Percentiles rank a stretch among this genome's conserved stretches.
These are phyloP conservation scores for Fusarium agapanthi DNA, from an alignment of 2,329 filamentous ascomycete species.

Conservation along the genomic window DNA sequence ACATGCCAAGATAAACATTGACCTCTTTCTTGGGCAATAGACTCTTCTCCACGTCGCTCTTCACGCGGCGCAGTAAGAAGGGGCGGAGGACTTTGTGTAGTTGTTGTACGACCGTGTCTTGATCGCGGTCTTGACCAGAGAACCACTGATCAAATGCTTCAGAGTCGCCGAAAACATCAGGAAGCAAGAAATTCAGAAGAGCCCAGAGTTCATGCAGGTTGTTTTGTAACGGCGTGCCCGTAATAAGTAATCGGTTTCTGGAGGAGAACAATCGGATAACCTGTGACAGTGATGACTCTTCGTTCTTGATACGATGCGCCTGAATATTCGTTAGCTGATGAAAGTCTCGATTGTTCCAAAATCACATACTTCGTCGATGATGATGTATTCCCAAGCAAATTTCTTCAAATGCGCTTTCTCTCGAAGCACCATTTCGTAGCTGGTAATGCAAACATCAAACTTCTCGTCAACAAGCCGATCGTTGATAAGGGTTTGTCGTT, in stretches of 20 bases:
- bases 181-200: conserved; percentile 94
- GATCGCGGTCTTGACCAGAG: conserved; percentile 86
- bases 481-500: conserved; percentile 86
- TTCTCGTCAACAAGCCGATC: conserved; percentile 92
- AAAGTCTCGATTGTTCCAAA: not conserved
- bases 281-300: conserved; percentile 95
- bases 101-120: conserved; percentile 95
- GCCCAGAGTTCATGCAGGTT: conserved; percentile 99
- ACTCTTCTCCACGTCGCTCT: conserved; percentile 98
- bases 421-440: conserved; percentile 97
- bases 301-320: conserved; percentile 98
- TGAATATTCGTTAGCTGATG: conserved; percentile 32
- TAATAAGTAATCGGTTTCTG: conserved; percentile 92
- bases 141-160: conserved; percentile 99
- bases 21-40: conserved; percentile 96
- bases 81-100: conserved; percentile 91
- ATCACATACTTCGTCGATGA: conserved; percentile 80
- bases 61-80: conserved; percentile 94
- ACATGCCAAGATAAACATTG: conserved; percentile 97
- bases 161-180: conserved; percentile 95
- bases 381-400: conserved; percentile 99
- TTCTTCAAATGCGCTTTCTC: conserved; percentile 96
- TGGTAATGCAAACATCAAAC: conserved; percentile 98
- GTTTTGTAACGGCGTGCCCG: conserved; percentile 95
- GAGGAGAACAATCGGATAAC: conserved; percentile 97